These are phyloP conservation scores for Chrysosporium keratinophilum DNA, from an alignment of 2,329 filamentous ascomycete genomes.

Conservation along the genomic window DNA sequence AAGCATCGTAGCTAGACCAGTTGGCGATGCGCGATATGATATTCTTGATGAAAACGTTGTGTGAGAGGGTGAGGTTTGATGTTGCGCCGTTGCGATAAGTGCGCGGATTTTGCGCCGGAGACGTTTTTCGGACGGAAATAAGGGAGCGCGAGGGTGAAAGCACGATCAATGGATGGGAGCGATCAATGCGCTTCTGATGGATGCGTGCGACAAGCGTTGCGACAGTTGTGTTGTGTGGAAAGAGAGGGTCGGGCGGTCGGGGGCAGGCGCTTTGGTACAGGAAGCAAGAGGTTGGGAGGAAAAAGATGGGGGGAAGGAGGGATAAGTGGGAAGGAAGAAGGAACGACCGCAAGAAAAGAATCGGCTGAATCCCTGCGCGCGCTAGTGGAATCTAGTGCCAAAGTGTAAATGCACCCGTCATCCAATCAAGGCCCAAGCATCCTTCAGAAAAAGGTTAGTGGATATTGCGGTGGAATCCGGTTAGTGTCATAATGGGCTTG, in stretches of 20 bases:
- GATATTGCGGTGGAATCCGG: not conserved
- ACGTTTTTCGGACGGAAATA: conserved; percentile 6
- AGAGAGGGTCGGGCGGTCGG: not conserved
- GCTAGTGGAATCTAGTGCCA: conserved; percentile 3
- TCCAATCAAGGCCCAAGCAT: not conserved
- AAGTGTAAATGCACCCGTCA: not conserved
- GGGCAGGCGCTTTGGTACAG: conserved; percentile 2
- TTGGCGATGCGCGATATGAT: not conserved
- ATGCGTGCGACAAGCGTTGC: conserved; percentile 5
- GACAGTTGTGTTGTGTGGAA: conserved; percentile 10
- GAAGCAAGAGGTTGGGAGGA: conserved; percentile 5
- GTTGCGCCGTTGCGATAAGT: conserved; percentile 6
- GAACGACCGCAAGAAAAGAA: conserved; percentile 1
- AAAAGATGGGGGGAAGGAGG: conserved; percentile 1
- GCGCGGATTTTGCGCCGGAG: conserved; percentile 12
- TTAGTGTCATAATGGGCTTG: conserved; percentile 10
- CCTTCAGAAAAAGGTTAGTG: conserved; percentile 3
- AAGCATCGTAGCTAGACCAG: conserved; percentile 26
- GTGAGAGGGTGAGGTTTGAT: conserved; percentile 7
- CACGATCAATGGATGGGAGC: not conserved
- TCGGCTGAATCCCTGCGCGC: conserved; percentile 6
- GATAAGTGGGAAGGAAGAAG: not conserved
- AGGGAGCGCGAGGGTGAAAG: conserved; percentile 3
- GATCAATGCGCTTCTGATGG: conserved; percentile 12
- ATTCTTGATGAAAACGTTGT: not conserved